These are phyloP conservation scores for Wickerhamiella sergipiensis DNA, from an alignment of 805 yeast genomes.

Conservation along the genomic window DNA sequence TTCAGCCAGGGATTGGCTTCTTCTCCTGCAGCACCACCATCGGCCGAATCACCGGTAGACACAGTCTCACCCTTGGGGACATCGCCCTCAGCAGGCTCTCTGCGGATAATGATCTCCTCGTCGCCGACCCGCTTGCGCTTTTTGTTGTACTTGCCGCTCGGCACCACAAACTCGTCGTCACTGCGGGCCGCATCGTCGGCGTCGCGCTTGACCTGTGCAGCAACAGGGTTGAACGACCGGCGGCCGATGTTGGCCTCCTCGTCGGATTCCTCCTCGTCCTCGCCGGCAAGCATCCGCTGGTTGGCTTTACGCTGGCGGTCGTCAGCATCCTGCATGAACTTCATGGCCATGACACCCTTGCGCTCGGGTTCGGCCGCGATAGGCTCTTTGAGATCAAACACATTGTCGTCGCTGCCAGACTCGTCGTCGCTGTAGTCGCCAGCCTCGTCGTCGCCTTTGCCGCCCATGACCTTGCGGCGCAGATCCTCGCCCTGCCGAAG, in stretches of 20 bases:
- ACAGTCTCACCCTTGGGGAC: too few species aligned
- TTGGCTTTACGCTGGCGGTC: slow-evolving; percentile 50
- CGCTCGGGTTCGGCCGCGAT: slow-evolving; percentile 9
- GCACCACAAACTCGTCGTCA: slow-evolving; percentile 1
- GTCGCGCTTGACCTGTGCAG: slow-evolving; percentile 5
- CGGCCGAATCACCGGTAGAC: too few species aligned
- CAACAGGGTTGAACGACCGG: background rate
- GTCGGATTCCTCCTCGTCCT: slow-evolving; percentile 18
- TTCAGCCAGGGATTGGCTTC: slow-evolving; percentile 25
- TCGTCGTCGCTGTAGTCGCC: slow-evolving; percentile 24
- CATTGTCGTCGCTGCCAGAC: slow-evolving; percentile 23
- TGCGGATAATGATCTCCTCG: slow-evolving; percentile 1
- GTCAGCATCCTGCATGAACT: slow-evolving; percentile 87
- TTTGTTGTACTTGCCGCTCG: background rate
- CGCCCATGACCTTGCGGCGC: slow-evolving; percentile 57
- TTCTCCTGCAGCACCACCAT: slow-evolving; percentile 2
- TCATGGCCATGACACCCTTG: slow-evolving; percentile 88
- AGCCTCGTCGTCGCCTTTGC: slow-evolving; percentile 33
- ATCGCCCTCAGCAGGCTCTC: slow-evolving; percentile 8
- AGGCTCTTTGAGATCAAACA: slow-evolving; percentile 17
- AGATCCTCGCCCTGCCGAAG: slow-evolving; percentile 71
- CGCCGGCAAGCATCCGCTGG: slow-evolving; percentile 27
- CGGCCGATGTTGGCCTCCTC: slow-evolving; percentile 8
- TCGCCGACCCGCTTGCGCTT: slow-evolving; percentile 4
- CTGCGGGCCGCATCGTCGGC: slow-evolving; percentile 11